phyloP scores from a whole-genome alignment of 2,329 filamentous ascomycete species.

The Pseudogymnoascus pannorum region DNA sequence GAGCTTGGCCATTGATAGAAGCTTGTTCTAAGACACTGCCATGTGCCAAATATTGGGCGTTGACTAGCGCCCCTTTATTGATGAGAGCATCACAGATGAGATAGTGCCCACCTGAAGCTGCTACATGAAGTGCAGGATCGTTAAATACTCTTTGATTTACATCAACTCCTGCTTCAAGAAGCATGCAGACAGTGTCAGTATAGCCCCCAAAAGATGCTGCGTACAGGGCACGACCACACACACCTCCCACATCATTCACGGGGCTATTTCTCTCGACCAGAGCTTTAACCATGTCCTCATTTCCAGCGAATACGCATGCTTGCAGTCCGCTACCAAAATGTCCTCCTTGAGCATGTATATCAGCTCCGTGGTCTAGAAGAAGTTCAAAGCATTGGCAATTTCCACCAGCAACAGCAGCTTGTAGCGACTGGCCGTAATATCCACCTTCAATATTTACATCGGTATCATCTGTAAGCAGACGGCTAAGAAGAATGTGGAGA shows the following conservation, averaged over 20 bases:
- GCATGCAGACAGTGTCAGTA: neutral
- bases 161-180: neutral
- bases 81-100: neutral
- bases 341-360: neutral
- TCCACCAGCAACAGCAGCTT: neutral
- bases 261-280: neutral
- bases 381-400: neutral
- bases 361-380: neutral
- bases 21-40: neutral
- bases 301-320: neutral
- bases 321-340: neutral
- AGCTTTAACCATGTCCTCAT: neutral
- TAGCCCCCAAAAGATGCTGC: neutral
- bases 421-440: constrained; percentile 3
- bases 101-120: neutral
- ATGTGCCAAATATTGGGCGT: neutral
- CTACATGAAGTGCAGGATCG: neutral
- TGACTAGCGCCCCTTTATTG: neutral
- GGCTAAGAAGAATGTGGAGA: neutral
- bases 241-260: neutral
- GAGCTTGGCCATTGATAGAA: neutral
- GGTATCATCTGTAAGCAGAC: neutral
- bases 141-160: too few species aligned
- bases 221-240: neutral
- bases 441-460: neutral